These are phyloP conservation scores for button mushroom (Agaricus bisporus) DNA, from an alignment of 768 basidiomycete genomes.

Conservation along the genomic window DNA sequence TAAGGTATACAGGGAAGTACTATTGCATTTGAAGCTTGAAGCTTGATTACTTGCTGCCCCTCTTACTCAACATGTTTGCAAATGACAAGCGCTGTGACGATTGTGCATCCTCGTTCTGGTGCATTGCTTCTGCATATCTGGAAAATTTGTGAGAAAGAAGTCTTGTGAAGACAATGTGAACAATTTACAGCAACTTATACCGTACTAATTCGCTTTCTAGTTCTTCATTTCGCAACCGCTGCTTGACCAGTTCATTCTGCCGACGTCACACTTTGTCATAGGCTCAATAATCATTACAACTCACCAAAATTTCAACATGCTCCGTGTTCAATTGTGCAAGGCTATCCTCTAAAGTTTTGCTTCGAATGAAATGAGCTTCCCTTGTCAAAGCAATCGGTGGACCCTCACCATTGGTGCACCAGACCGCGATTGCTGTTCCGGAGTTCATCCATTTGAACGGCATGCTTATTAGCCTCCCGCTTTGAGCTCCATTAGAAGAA, in stretches of 20 bases:
- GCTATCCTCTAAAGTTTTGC: conserved; percentile 74
- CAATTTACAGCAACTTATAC: conserved; percentile 81
- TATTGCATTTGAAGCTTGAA: too few species aligned
- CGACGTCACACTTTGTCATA: background rate
- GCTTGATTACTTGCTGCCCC: conserved; percentile 29
- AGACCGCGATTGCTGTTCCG: conserved; percentile 74
- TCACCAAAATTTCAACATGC: conserved; percentile 70
- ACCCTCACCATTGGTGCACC: conserved; percentile 70
- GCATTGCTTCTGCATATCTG: conserved; percentile 72
- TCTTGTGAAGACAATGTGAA: background rate
- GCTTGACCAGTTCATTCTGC: conserved; percentile 90
- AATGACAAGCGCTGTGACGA: conserved; percentile 59
- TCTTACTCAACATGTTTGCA: conserved; percentile 36
- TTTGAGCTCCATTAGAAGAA: conserved; percentile 13
- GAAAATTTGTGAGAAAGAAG: background rate
- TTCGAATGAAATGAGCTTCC: conserved; percentile 23
- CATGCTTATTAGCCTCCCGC: conserved; percentile 77
- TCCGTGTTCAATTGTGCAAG: conserved; percentile 78
- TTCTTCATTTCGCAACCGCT: conserved; percentile 85
- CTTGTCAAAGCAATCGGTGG: background rate
- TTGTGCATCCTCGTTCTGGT: conserved; percentile 65
- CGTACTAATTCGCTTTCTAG: conserved; percentile 90
- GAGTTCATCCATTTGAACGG: conserved; percentile 76
- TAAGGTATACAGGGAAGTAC: background rate
- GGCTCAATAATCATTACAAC: conserved; percentile 13